phyloP scores from a whole-genome alignment of 78 protist genomes.

The Creolimax fragrantissima region DNA sequence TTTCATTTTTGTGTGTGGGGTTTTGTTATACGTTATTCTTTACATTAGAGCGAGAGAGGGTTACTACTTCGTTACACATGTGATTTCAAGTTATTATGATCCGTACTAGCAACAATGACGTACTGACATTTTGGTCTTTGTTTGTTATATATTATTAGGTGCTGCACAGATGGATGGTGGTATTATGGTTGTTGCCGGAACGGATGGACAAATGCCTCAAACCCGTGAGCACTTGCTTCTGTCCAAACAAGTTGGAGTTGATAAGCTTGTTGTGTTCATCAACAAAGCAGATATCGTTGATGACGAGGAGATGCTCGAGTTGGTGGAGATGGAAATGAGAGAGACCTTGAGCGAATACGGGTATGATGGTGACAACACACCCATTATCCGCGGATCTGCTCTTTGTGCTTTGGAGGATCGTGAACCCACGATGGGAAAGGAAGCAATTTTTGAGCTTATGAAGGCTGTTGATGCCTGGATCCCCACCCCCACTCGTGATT shows the following conservation, averaged over 20 bases:
- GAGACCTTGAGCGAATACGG: conserved; percentile 59
- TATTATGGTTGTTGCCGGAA: conserved; percentile 78
- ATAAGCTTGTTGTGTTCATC: conserved; percentile 76
- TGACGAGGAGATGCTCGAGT: conserved; percentile 82
- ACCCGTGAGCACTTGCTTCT: conserved; percentile 91
- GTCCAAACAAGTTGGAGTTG: conserved; percentile 62
- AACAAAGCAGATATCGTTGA: conserved; percentile 79
- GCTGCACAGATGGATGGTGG: conserved; percentile 92
- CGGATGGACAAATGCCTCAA: conserved; percentile 93
- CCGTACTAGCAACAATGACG: background rate
- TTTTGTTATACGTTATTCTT: background rate
- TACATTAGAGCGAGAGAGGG: background rate
- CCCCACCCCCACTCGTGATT: conserved; percentile 61
- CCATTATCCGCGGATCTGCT: conserved; percentile 65
- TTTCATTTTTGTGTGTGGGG: background rate
- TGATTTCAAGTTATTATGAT: background rate
- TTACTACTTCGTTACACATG: background rate
- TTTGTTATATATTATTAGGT: too few species aligned
- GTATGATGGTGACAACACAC: conserved; percentile 73
- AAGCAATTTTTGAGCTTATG: conserved; percentile 65
- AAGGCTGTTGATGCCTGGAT: conserved; percentile 55
- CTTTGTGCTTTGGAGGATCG: conserved; percentile 64
- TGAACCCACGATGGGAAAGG: conserved; percentile 43
- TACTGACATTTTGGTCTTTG: too few species aligned
- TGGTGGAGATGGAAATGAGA: conserved; percentile 83